These are phyloP conservation scores for Cyberlindnera suaveolens DNA, from an alignment of 805 yeast species.

Conservation along the genomic window DNA sequence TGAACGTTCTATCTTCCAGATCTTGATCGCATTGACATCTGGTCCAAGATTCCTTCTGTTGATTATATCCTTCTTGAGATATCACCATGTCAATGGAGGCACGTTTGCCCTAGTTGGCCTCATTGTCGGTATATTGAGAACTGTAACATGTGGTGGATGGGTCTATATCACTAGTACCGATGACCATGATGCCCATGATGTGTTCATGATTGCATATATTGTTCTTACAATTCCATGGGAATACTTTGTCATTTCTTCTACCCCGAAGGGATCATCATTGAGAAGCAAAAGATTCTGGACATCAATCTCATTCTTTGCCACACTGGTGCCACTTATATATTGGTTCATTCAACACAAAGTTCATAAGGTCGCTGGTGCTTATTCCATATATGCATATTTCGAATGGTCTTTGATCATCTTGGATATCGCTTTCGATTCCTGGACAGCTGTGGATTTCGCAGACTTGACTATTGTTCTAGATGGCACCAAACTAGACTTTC, in stretches of 20 bases:
- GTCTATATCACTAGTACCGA: slow-evolving; percentile 95
- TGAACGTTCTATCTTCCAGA: slow-evolving; percentile 87
- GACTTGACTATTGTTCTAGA: slow-evolving; percentile 43
- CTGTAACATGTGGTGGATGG: slow-evolving; percentile 98
- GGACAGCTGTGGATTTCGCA: slow-evolving; percentile 65
- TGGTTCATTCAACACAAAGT: slow-evolving; percentile 92
- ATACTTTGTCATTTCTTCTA: slow-evolving; percentile 50
- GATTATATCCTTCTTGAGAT: slow-evolving; percentile 44
- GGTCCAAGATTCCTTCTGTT: slow-evolving; percentile 81
- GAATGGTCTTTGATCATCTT: slow-evolving; percentile 88
- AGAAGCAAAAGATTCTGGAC: slow-evolving; percentile 49
- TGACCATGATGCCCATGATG: slow-evolving; percentile 93
- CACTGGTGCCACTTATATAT: slow-evolving; percentile 75
- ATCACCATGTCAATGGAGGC: slow-evolving; percentile 28
- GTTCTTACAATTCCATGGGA: slow-evolving; percentile 92
- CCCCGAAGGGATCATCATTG: slow-evolving; percentile 38
- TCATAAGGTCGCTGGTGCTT: slow-evolving; percentile 84
- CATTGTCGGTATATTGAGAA: slow-evolving; percentile 74
- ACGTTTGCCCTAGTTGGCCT: slow-evolving; percentile 36
- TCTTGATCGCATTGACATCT: slow-evolving; percentile 85
- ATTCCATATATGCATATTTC: slow-evolving; percentile 87
- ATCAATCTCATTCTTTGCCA: slow-evolving; percentile 58
- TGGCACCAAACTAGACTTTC: slow-evolving; percentile 15
- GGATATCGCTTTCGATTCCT: slow-evolving; percentile 81
- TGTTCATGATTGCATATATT: slow-evolving; percentile 89